Evolutionary conservation across 345 rosid species (phyloP), one percentile per base, ranked within the genome.

Genomic region (Populus ilicifolia): DNA sequence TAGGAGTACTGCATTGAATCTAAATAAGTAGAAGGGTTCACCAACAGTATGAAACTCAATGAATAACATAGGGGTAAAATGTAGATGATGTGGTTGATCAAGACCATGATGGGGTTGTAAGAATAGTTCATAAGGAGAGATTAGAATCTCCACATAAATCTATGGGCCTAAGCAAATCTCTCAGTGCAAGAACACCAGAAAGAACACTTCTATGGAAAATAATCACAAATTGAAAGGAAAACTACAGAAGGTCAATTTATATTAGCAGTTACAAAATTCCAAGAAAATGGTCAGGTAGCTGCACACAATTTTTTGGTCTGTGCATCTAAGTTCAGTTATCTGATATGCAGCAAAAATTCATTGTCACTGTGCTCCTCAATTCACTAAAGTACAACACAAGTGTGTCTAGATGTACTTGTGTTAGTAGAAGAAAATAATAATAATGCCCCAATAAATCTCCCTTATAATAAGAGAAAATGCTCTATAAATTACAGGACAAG

Each of bases 201-300:
- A 71, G 63, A 2, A 20, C 36, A n/a, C 62, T 50, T 16, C 13
- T 14, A 5, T 30, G 38, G 74, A 38, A 71, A 71, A 71, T 8
- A 50, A 29, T 48, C 63, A 71, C 36, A 71, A 50, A 35, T 9
- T 39, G 74, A 23, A 27, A 25, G 3, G n/a, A 71, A 59, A 50
- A 48, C 27, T 29, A 50, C 38, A 30, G 35, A 71, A 48, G 39
- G 30, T 50, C 39, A 25, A 17, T 44, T 71, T 71, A 10, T 33
- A 16, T 71, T 7, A 71, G n/a, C 36, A 48, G 30, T 17, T 39
- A 11, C 27, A 46, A 43, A 41, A 69, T 41, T 69, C 71, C 71
- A 39, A n/a, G 71, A 68, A 68, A n/a, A n/a, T 12, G 50, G 50
- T n/a, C 72, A 41, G 48, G 23, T 46, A 69, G 41, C 72, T 69